A percentile compares a stretch with the other conserved stretches of the same genome.
Evolutionary conservation across 805 yeast species (phyloP).

Genomic region (Grigorovia jiainica): DNA sequence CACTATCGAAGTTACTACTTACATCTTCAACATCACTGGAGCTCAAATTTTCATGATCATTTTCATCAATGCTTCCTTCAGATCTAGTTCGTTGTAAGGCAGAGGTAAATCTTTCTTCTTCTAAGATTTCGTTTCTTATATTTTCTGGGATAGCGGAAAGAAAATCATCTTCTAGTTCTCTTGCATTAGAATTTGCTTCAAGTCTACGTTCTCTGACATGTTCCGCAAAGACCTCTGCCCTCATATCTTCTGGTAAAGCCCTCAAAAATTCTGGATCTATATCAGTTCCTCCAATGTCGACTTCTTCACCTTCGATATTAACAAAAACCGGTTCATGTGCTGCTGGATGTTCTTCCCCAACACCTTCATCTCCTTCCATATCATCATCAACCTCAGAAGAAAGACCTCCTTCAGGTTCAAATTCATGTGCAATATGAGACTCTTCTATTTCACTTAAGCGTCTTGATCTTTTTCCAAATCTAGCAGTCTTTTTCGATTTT

Average conservation of each 20-base stretch:
- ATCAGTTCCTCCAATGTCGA: constrained; percentile 82
- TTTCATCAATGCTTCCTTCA: constrained; percentile 2
- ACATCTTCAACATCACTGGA: constrained; percentile 14
- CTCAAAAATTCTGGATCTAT: constrained; percentile 85
- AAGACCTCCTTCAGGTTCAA: constrained; percentile 1
- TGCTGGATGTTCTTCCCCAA: neutral
- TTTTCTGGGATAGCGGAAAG: constrained; percentile 67
- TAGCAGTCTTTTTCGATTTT: constrained; percentile 5
- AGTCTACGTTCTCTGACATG: constrained; percentile 70
- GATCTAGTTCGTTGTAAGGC: constrained; percentile 3
- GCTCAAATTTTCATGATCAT: neutral
- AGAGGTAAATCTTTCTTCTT: constrained; percentile 22
- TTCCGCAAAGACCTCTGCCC: constrained; percentile 84
- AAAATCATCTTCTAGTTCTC: constrained; percentile 74
- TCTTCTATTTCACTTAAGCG: neutral
- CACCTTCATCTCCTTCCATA: constrained; percentile 5
- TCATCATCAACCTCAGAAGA: constrained; percentile 4
- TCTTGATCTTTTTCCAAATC: neutral
- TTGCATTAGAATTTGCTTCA: constrained; percentile 41
- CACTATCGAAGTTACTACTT: too few species aligned
- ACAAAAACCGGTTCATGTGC: constrained; percentile 52
- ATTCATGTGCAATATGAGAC: neutral
- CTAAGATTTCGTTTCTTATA: constrained; percentile 52
- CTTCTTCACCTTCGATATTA: constrained; percentile 63
- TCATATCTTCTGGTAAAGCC: constrained; percentile 86